These are phyloP conservation scores for Magnolia changhungtana DNA, from an alignment of 164 flowering plant genomes.

Conservation along the genomic window DNA sequence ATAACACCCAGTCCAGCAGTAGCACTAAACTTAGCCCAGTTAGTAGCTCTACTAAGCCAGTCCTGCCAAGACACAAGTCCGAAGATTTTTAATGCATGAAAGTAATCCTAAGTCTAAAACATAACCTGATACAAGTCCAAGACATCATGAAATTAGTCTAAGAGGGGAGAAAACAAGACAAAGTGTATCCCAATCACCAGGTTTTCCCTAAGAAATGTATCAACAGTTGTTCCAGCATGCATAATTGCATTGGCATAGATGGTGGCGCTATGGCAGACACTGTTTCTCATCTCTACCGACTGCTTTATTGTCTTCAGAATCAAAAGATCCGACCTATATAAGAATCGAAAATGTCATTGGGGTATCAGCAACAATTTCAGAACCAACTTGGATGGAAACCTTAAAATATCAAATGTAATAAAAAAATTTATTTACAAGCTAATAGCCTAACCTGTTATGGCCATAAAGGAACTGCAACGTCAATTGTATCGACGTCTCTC, in stretches of 20 bases:
- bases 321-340: constrained; percentile 73
- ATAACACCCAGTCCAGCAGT: constrained; percentile 94
- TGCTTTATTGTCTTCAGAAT: constrained; percentile 90
- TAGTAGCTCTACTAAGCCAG: constrained; percentile 91
- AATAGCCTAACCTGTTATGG: constrained; percentile 67
- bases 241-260: constrained; percentile 92
- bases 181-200: constrained; percentile 40
- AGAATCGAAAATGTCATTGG: constrained; percentile 14
- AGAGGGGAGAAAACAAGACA: background rate
- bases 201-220: constrained; percentile 88
- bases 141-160: background rate
- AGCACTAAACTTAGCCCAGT: constrained; percentile 96
- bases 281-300: constrained; percentile 93
- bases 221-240: constrained; percentile 98
- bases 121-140: background rate
- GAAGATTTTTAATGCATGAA: background rate
- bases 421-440: background rate
- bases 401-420: background rate
- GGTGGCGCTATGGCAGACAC: constrained; percentile 97
- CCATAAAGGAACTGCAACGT: constrained; percentile 85
- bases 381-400: background rate
- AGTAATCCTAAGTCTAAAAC: background rate
- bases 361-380: background rate
- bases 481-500: constrained; percentile 88
- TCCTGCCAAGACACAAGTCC: constrained; percentile 40